Evolutionary conservation across 768 basidiomycete genomes (phyloP).

Genomic region (Lentinula lateritia): DNA sequence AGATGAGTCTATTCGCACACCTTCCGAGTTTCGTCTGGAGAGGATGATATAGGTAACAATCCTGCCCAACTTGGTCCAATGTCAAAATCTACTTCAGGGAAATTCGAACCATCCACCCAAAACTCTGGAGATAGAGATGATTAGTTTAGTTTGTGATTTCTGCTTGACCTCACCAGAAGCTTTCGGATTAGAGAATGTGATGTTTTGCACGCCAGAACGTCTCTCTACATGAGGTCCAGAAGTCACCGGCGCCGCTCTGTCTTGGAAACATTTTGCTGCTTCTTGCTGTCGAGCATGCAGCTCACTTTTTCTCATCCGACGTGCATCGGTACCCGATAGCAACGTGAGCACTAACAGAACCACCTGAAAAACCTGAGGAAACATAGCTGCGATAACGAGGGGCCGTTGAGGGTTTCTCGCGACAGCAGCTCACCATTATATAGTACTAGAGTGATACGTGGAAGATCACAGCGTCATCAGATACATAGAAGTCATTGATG

Average conservation of each 20-base stretch:
- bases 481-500: not conserved
- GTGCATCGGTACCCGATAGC: conserved; percentile 6
- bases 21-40: conserved; percentile 61
- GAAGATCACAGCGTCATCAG: not conserved
- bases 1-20: conserved; percentile 22
- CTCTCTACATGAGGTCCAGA: conserved; percentile 2
- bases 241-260: not conserved
- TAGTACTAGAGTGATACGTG: not conserved
- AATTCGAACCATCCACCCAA: conserved; percentile 58
- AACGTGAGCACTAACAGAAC: not conserved
- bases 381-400: not conserved
- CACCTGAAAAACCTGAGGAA: not conserved
- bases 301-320: conserved; percentile 22
- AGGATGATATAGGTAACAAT: conserved; percentile 61
- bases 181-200: conserved; percentile 64
- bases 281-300: conserved; percentile 23
- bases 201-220: conserved; percentile 41
- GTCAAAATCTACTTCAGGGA: conserved; percentile 69
- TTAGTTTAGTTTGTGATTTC: too few relatives aligned
- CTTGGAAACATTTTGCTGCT: conserved; percentile 21
- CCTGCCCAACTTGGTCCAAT: conserved; percentile 75
- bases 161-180: conserved; percentile 44
- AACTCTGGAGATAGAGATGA: conserved; percentile 39
- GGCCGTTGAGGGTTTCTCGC: not conserved
- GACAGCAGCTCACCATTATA: not conserved